These are phyloP conservation scores for Flaveria brownii DNA, from an alignment of 129 eudicot genomes.

Conservation along the genomic window DNA sequence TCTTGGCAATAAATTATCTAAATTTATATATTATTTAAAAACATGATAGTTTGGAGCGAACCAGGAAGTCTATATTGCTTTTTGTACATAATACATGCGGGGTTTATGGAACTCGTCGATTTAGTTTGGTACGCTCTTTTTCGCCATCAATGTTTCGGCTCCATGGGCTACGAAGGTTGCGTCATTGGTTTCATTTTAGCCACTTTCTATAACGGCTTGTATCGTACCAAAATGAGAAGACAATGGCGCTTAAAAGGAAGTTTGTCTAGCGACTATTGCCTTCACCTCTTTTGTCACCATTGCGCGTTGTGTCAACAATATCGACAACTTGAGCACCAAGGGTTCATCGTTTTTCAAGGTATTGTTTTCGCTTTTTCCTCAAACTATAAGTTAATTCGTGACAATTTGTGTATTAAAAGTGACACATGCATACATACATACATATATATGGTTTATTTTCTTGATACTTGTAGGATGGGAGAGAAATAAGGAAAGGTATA, in stretches of 20 bases:
- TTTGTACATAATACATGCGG: conserved; percentile 33
- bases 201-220: conserved; percentile 33
- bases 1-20: not conserved
- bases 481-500: conserved; percentile 39
- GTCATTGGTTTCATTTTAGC: conserved; percentile 38
- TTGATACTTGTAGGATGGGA: conserved; percentile 29
- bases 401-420: not conserved
- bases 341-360: conserved; percentile 41
- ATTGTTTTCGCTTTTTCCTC: not conserved
- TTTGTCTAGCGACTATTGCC: conserved; percentile 28
- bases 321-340: conserved; percentile 44
- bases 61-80: conserved; percentile 37
- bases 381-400: not conserved
- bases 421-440: no score
- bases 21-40: not conserved
- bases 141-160: conserved; percentile 29
- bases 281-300: conserved; percentile 40
- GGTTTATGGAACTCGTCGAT: conserved; percentile 37
- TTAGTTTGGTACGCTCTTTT: conserved; percentile 16
- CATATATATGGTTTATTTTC: not conserved
- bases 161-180: conserved; percentile 38
- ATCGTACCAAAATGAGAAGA: conserved; percentile 40
- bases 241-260: conserved; percentile 39
- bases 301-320: conserved; percentile 45
- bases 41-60: conserved; percentile 35